These are phyloP conservation scores for Candida stauntonica DNA, from an alignment of 805 yeast genomes.

Conservation along the genomic window DNA sequence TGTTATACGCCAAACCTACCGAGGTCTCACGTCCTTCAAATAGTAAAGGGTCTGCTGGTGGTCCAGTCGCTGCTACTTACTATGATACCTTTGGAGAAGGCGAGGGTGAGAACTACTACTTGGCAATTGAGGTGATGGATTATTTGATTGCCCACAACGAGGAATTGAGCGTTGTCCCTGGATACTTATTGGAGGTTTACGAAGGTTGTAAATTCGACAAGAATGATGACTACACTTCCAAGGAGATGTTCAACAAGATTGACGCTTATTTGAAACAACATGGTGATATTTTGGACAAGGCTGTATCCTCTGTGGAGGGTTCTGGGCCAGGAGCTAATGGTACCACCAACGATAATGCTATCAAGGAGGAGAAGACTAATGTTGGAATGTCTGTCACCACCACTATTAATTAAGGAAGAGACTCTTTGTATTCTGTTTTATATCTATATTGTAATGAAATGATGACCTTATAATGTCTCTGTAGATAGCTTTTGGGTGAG, in stretches of 20 bases:
- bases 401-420: constrained; percentile 7
- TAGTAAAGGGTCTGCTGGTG: constrained; percentile 15
- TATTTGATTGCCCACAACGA: constrained; percentile 77
- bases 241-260: constrained; percentile 36
- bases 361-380: constrained; percentile 12
- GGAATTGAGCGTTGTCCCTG: constrained; percentile 73
- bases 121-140: constrained; percentile 89
- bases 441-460: constrained; percentile 4
- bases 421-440: constrained; percentile 1
- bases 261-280: constrained; percentile 26
- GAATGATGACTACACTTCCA: constrained; percentile 28
- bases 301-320: constrained; percentile 4
- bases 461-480: background rate
- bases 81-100: constrained; percentile 37
- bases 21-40: constrained; percentile 27
- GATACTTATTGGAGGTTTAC: constrained; percentile 36
- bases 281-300: constrained; percentile 19
- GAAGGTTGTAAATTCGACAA: constrained; percentile 22
- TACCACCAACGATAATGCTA: no score
- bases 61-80: constrained; percentile 28
- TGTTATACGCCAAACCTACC: constrained; percentile 55
- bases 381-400: constrained; percentile 12
- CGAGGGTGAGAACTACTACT: constrained; percentile 68
- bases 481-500: constrained; percentile 2
- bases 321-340: no score